Evolutionary conservation across 208 protist species (phyloP).

Genomic region (Acanthamoeba healyi): DNA sequence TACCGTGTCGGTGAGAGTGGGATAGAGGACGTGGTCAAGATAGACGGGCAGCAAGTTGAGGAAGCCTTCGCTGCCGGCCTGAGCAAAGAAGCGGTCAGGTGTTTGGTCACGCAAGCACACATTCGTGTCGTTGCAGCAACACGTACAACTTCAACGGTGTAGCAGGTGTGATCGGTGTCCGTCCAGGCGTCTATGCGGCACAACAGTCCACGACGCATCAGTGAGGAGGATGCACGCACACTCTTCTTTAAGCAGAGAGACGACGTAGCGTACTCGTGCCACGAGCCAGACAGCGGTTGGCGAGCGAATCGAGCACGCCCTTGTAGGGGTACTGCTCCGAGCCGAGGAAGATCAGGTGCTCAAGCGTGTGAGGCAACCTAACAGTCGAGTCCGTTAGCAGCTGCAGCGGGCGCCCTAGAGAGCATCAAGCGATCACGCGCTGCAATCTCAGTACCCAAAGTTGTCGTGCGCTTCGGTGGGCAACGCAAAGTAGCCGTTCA

Average conservation of each 20-base stretch:
- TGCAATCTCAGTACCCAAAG: conserved; percentile 68
- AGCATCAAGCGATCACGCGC: background rate
- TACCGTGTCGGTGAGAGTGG: conserved; percentile 86
- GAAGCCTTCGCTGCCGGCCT: conserved; percentile 87
- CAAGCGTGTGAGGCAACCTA: conserved; percentile 83
- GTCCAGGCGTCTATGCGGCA: conserved; percentile 88
- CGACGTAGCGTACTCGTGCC: conserved; percentile 85
- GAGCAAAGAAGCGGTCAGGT: background rate
- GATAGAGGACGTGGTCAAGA: conserved; percentile 93
- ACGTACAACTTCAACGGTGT: conserved; percentile 84
- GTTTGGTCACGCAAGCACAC: too few species aligned
- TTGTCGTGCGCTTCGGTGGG: conserved; percentile 79
- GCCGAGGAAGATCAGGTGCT: conserved; percentile 87
- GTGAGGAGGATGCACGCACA: too few species aligned
- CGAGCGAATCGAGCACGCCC: conserved; percentile 90
- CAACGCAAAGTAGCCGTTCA: conserved; percentile 77
- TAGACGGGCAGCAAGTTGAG: conserved; percentile 90
- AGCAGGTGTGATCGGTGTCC: conserved; percentile 88
- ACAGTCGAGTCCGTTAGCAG: too few species aligned
- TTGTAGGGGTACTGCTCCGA: conserved; percentile 88
- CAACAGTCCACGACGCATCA: too few species aligned
- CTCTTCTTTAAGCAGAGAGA: too few species aligned
- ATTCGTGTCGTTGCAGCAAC: background rate
- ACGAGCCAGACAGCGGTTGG: conserved; percentile 87
- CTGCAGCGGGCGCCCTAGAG: too few species aligned